Evolutionary conservation across 176 grass and related monocot species (phyloP).

Genomic region (Bothriochloa decipiens): DNA sequence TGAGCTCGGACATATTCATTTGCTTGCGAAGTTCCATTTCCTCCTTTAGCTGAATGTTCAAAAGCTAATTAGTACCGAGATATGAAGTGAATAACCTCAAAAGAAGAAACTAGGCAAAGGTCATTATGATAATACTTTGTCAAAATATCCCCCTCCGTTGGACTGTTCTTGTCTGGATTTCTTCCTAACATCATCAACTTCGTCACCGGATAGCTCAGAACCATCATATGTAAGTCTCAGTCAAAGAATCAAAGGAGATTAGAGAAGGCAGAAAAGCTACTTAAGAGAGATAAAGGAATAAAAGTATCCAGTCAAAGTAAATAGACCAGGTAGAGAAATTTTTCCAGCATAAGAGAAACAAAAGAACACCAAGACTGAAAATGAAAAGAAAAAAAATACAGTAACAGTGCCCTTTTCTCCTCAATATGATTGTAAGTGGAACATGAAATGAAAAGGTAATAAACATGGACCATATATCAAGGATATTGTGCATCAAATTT

Average conservation of each 20-base stretch:
- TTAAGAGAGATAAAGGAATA: background rate
- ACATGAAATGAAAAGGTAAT: constrained; percentile 2
- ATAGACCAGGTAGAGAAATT: background rate
- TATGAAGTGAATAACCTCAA: constrained; percentile 26
- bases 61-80: constrained; percentile 33
- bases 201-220: constrained; percentile 67
- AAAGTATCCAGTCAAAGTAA: constrained; percentile 12
- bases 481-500: constrained; percentile 98
- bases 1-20: constrained; percentile 80
- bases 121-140: constrained; percentile 68
- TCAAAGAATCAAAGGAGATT: constrained; percentile 63
- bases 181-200: constrained; percentile 62
- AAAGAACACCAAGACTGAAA: constrained; percentile 14
- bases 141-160: constrained; percentile 71
- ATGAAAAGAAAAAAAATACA: constrained; percentile 23
- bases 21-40: constrained; percentile 90
- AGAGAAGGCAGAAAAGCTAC: background rate
- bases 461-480: constrained; percentile 39
- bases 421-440: constrained; percentile 17
- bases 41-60: constrained; percentile 70
- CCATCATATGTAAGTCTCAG: constrained; percentile 75
- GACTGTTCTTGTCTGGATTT: constrained; percentile 65
- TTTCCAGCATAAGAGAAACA: constrained; percentile 11
- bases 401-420: constrained; percentile 4
- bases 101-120: constrained; percentile 20